Percentiles rank a stretch among this genome's conserved stretches.
These are phyloP conservation scores for Conticribra guillardii DNA, from an alignment of 108 stramenopile species.

Conservation along the genomic window DNA sequence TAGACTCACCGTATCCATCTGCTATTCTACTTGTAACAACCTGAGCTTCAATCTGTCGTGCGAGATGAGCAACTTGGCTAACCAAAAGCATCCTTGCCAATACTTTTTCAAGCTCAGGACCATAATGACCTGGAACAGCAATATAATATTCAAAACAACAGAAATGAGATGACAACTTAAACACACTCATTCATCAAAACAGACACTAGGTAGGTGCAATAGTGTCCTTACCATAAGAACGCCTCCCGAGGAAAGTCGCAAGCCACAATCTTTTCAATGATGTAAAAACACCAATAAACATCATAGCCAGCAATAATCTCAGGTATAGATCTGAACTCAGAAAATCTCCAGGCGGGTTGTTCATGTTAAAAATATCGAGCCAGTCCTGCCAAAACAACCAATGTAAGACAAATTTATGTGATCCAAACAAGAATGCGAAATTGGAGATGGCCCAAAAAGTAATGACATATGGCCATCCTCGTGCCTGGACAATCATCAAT, in stretches of 20 bases:
- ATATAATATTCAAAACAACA: no score
- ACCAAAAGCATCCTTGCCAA: constrained; percentile 71
- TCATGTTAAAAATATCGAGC: constrained; percentile 47
- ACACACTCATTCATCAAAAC: no score
- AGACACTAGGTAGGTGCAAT: no score
- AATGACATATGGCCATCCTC: constrained; percentile 56
- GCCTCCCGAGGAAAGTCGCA: constrained; percentile 62
- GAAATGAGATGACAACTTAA: no score
- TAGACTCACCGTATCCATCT: constrained; percentile 11
- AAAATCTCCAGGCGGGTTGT: constrained; percentile 56
- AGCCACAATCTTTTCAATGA: constrained; percentile 67
- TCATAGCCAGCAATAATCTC: constrained; percentile 50
- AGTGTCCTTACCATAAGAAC: no score
- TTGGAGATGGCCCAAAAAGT: constrained; percentile 44
- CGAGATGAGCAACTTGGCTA: constrained; percentile 53
- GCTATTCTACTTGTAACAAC: constrained; percentile 5
- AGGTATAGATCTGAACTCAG: constrained; percentile 25
- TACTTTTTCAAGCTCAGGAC: constrained; percentile 54
- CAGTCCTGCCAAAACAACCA: constrained; percentile 56
- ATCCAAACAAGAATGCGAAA: constrained; percentile 45
- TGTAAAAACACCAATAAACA: constrained; percentile 55
- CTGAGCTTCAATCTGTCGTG: constrained; percentile 36
- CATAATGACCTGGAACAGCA: no score
- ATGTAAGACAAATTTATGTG: constrained; percentile 15
- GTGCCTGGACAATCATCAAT: constrained; percentile 63